phyloP scores from a whole-genome alignment of 2,329 filamentous ascomycete species.

The Aspergillus sp. region DNA sequence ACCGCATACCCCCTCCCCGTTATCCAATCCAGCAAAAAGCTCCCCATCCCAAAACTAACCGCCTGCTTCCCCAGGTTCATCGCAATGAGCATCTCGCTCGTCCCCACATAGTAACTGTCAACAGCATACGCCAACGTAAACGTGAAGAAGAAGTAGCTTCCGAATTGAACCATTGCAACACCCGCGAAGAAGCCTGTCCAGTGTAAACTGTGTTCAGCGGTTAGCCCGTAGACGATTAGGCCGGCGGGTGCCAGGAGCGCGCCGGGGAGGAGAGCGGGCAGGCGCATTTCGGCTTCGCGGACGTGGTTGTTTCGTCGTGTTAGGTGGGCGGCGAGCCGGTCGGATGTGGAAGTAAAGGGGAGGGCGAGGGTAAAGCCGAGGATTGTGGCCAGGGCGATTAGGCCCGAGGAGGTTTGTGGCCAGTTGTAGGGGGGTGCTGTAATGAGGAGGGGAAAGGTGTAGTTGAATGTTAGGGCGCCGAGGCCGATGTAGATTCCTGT shows the following conservation, averaged over 20 bases:
- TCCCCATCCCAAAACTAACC: slow-evolving; percentile 58
- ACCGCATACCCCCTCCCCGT: slow-evolving; percentile 53
- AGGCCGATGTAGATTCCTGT: slow-evolving; percentile 53
- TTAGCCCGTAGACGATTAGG: slow-evolving; percentile 39
- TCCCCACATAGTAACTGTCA: slow-evolving; percentile 62
- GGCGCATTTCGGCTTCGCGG: slow-evolving; percentile 48
- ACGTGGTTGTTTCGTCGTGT: slow-evolving; percentile 45
- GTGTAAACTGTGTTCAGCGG: slow-evolving; percentile 36
- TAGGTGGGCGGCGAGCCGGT: slow-evolving; percentile 43
- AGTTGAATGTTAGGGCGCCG: slow-evolving; percentile 56
- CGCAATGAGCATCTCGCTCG: slow-evolving; percentile 66
- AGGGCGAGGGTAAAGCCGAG: slow-evolving; percentile 47
- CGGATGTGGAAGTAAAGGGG: slow-evolving; percentile 50
- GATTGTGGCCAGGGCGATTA: slow-evolving; percentile 48
- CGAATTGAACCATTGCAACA: slow-evolving; percentile 55
- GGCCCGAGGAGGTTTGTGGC: slow-evolving; percentile 50
- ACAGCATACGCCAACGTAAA: slow-evolving; percentile 66
- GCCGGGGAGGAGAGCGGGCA: slow-evolving; percentile 26
- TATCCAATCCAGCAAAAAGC: slow-evolving; percentile 58
- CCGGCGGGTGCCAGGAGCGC: slow-evolving; percentile 37
- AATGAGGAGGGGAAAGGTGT: slow-evolving; percentile 55
- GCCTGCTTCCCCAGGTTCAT: slow-evolving; percentile 64
- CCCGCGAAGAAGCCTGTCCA: slow-evolving; percentile 54
- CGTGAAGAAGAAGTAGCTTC: slow-evolving; percentile 60
- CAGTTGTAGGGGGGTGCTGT: slow-evolving; percentile 53